Percentiles rank a stretch among this genome's conserved stretches.
Conservation (phyloP, 768 basidiomycete species). For the Hemileccinum rubropunctum region DNA sequence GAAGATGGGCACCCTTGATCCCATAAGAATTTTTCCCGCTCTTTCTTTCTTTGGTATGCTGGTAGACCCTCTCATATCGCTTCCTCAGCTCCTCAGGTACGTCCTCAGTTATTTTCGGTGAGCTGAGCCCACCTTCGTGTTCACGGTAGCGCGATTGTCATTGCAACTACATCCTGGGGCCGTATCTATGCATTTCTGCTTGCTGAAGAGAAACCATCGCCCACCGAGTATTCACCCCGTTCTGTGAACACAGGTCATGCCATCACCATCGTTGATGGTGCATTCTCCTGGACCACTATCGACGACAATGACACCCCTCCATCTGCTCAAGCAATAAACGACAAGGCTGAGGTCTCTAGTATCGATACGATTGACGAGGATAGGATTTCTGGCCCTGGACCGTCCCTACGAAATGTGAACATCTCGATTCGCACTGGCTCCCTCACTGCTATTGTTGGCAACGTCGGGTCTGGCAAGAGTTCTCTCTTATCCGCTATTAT, state of each 20-base stretch:
- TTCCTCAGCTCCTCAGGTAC: constrained; percentile 31
- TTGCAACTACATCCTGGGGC: constrained; percentile 27
- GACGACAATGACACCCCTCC: background rate
- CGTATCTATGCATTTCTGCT: constrained; percentile 29
- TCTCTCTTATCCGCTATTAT: constrained; percentile 30
- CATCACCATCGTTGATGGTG: constrained; percentile 19
- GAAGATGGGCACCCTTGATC: constrained; percentile 20
- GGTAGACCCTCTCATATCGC: constrained; percentile 28
- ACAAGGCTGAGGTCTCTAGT: constrained; percentile 6
- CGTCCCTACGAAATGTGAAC: constrained; percentile 22
- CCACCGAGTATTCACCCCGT: background rate
- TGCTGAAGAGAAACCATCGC: constrained; percentile 22
- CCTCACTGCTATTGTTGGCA: constrained; percentile 27
- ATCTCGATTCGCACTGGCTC: constrained; percentile 20
- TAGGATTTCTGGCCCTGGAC: constrained; percentile 5
- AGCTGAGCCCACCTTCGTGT: background rate
- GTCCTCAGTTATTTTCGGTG: background rate
- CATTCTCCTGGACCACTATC: constrained; percentile 25
- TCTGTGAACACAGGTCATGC: constrained; percentile 15
- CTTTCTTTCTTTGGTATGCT: constrained; percentile 32
- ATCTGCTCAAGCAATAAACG: background rate
- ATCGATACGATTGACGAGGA: constrained; percentile 9
- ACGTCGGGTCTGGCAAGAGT: constrained; percentile 29
- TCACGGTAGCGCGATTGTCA: constrained; percentile 19
- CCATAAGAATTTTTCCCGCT: constrained; percentile 27